phyloP scores from a whole-genome alignment of 192 early-diverging fungal genomes.

The Phycomyces nitens region DNA sequence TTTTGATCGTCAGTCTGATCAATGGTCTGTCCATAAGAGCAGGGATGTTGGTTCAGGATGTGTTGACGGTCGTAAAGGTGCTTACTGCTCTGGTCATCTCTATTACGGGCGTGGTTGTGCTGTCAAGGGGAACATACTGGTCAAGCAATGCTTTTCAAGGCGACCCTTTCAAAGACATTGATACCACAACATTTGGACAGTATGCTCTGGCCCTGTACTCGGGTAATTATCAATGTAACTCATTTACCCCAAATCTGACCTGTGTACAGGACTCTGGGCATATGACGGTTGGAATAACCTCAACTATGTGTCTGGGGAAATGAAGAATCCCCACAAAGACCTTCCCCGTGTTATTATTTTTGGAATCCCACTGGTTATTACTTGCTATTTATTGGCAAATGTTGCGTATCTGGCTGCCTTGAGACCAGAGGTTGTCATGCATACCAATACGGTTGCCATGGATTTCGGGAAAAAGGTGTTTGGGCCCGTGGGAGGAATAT shows the following conservation, averaged over 20 bases:
- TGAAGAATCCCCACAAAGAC: constrained; percentile 76
- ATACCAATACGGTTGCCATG: constrained; percentile 63
- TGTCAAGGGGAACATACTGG: constrained; percentile 50
- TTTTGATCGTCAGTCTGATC: constrained; percentile 58
- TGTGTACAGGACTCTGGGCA: constrained; percentile 47
- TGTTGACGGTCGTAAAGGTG: constrained; percentile 72
- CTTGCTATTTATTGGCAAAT: constrained; percentile 77
- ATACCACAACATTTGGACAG: constrained; percentile 53
- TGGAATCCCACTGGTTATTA: constrained; percentile 65
- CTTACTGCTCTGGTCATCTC: constrained; percentile 63
- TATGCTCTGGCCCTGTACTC: constrained; percentile 76
- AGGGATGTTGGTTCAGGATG: constrained; percentile 66
- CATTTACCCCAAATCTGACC: no score
- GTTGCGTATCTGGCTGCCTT: constrained; percentile 80
- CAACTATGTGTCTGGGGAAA: constrained; percentile 80
- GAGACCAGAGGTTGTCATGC: constrained; percentile 59
- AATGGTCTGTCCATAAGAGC: constrained; percentile 63
- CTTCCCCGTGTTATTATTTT: constrained; percentile 77
- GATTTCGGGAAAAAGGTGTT: constrained; percentile 73
- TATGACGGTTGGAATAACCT: constrained; percentile 72
- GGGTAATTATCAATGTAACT: constrained; percentile 20
- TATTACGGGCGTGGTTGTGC: constrained; percentile 61
- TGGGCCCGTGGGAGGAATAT: constrained; percentile 59
- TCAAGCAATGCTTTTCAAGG: constrained; percentile 53
- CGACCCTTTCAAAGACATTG: constrained; percentile 55